Evolutionary conservation across 108 stramenopile species (phyloP).

Genomic region (Pinguiococcus pyrenoidosus): DNA sequence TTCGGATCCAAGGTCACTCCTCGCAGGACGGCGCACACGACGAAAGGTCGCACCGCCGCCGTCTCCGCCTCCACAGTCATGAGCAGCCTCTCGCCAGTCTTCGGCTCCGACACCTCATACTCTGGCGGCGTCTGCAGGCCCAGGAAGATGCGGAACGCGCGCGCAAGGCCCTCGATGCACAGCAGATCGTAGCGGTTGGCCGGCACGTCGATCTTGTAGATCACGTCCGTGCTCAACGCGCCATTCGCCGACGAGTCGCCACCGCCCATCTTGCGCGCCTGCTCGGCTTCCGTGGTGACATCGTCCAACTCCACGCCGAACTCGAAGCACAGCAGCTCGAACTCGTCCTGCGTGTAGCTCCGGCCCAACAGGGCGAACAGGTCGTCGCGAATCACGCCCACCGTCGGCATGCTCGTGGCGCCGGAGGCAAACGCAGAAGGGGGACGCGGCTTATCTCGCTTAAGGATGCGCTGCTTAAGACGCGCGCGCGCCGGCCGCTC

Average conservation of each 20-base stretch:
- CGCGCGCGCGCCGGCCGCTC: no score
- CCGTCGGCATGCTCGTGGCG: slow-evolving; percentile 93
- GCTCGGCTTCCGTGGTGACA: slow-evolving; percentile 76
- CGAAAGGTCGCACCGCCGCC: slow-evolving; percentile 78
- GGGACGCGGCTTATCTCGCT: no score
- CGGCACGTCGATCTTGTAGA: slow-evolving; percentile 98
- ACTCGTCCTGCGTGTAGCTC: slow-evolving; percentile 89
- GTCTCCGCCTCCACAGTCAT: slow-evolving; percentile 43
- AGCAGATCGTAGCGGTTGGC: slow-evolving; percentile 98
- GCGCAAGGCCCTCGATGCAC: slow-evolving; percentile 87
- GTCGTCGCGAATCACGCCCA: slow-evolving; percentile 65
- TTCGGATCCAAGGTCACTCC: slow-evolving; percentile 68
- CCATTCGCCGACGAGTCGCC: slow-evolving; percentile 39
- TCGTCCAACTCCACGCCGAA: slow-evolving; percentile 99
- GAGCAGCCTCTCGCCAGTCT: not conserved
- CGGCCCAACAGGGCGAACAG: slow-evolving; percentile 76
- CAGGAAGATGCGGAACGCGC: slow-evolving; percentile 79
- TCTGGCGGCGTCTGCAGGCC: slow-evolving; percentile 63
- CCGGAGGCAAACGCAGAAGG: no score
- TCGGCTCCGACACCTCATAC: slow-evolving; percentile 12
- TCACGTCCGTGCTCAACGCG: slow-evolving; percentile 33
- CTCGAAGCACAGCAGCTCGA: slow-evolving; percentile 97
- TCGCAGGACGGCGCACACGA: slow-evolving; percentile 88
- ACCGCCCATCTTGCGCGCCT: slow-evolving; percentile 49
- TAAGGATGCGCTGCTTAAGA: no score